Conservation (phyloP, 805 yeast genomes). For the Isabelozyma rhagii region DNA sequence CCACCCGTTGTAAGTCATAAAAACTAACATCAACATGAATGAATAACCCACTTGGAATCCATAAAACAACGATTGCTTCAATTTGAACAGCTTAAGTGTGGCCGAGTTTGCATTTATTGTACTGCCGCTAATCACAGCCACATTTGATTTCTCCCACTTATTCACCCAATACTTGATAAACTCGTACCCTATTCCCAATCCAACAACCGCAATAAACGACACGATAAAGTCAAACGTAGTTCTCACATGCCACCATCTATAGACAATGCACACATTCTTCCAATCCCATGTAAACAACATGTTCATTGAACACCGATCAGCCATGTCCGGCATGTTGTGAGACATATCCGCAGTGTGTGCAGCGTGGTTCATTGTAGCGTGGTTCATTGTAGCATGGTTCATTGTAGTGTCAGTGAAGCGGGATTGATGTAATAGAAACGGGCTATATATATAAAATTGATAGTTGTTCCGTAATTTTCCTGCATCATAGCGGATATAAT, state of each 20-base stretch:
- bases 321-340: background rate
- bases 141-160: slow-evolving; percentile 23
- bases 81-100: slow-evolving; percentile 9
- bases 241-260: slow-evolving; percentile 76
- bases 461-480: too few species aligned
- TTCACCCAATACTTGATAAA: slow-evolving; percentile 34
- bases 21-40: slow-evolving; percentile 71
- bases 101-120: slow-evolving; percentile 4
- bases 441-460: too few species aligned
- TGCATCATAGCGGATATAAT: too few species aligned
- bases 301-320: slow-evolving; percentile 7
- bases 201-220: slow-evolving; percentile 48
- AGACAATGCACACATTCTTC: slow-evolving; percentile 67
- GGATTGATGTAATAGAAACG: too few species aligned
- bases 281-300: slow-evolving; percentile 83
- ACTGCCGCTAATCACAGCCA: slow-evolving; percentile 4
- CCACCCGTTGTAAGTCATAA: slow-evolving; percentile 89
- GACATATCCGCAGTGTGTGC: background rate
- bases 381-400: slow-evolving; percentile 1
- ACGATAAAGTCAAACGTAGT: slow-evolving; percentile 48
- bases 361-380: background rate
- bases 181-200: slow-evolving; percentile 60
- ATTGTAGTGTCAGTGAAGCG: background rate
- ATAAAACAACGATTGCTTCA: slow-evolving; percentile 45
- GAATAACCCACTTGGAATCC: slow-evolving; percentile 69